These are phyloP conservation scores for Stenogyne calaminthoides DNA, from an alignment of 305 asterid species.

Conservation along the genomic window DNA sequence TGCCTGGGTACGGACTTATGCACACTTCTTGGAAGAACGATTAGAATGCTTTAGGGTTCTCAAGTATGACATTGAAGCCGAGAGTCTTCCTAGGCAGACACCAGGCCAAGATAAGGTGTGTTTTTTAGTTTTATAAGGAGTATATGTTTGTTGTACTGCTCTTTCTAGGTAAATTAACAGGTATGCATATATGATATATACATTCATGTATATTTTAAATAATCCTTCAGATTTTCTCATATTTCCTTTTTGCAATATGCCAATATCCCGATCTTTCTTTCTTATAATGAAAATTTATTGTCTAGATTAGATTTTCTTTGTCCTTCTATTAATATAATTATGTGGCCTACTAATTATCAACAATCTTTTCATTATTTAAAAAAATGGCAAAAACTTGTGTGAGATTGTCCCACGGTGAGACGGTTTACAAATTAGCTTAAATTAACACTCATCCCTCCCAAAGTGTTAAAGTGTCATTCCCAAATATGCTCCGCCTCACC, in stretches of 20 bases:
- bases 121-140: neutral
- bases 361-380: neutral
- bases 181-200: neutral
- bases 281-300: neutral
- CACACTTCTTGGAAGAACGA: conserved; percentile 92
- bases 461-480: too few relatives aligned
- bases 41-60: conserved; percentile 92
- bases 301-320: neutral
- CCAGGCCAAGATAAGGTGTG: conserved; percentile 90
- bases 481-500: too few relatives aligned
- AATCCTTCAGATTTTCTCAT: neutral
- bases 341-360: neutral
- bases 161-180: neutral
- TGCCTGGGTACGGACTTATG: conserved; percentile 96
- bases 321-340: neutral
- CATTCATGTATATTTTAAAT: neutral
- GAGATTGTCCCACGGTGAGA: too few relatives aligned
- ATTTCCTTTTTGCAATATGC: neutral
- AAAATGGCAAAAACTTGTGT: too few relatives aligned
- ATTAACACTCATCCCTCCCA: too few relatives aligned
- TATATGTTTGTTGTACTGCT: neutral
- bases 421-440: too few relatives aligned
- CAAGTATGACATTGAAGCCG: conserved; percentile 94
- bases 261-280: neutral
- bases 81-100: conserved; percentile 81